Evolutionary conservation across 2,329 filamentous ascomycete genomes (phyloP).

Genomic region (Hypoxylon sp.): DNA sequence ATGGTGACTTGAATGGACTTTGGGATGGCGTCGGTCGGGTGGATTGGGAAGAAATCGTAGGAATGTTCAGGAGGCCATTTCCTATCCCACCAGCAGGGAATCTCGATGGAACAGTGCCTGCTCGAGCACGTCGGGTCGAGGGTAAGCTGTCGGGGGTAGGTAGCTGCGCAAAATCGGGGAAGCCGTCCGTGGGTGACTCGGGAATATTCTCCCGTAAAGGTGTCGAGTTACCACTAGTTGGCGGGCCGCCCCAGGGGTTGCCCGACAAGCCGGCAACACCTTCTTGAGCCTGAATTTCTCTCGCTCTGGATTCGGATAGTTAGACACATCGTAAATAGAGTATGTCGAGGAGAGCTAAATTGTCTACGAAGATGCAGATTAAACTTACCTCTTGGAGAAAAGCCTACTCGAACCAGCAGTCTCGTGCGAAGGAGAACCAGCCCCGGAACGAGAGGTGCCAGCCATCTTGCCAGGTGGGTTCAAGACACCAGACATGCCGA

Average conservation of each 20-base stretch:
- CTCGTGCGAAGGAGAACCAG: constrained; percentile 97
- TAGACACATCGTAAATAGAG: constrained; percentile 29
- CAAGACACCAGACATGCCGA: constrained; percentile 75
- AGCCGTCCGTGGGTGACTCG: constrained; percentile 95
- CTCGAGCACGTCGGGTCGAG: constrained; percentile 83
- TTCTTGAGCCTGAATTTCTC: constrained; percentile 98
- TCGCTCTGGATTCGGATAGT: constrained; percentile 70
- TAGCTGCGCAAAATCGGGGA: constrained; percentile 86
- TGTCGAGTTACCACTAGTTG: constrained; percentile 95
- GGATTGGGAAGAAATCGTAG: constrained; percentile 77
- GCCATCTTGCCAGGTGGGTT: constrained; percentile 71
- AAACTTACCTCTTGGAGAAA: constrained; percentile 89
- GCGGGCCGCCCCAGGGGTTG: constrained; percentile 92
- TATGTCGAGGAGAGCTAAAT: constrained; percentile 17
- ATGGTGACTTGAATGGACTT: constrained; percentile 83
- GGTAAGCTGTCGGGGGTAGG: constrained; percentile 75
- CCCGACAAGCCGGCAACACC: constrained; percentile 77
- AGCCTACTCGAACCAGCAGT: constrained; percentile 77
- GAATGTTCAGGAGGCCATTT: constrained; percentile 69
- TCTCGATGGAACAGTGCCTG: constrained; percentile 94
- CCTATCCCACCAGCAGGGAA: constrained; percentile 83
- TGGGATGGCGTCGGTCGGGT: constrained; percentile 88
- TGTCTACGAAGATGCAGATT: constrained; percentile 24
- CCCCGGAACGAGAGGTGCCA: constrained; percentile 78
- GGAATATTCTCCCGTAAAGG: constrained; percentile 97